Conservation (phyloP, 1,139 yeast species). For the Sporopachydermia cereana region DNA sequence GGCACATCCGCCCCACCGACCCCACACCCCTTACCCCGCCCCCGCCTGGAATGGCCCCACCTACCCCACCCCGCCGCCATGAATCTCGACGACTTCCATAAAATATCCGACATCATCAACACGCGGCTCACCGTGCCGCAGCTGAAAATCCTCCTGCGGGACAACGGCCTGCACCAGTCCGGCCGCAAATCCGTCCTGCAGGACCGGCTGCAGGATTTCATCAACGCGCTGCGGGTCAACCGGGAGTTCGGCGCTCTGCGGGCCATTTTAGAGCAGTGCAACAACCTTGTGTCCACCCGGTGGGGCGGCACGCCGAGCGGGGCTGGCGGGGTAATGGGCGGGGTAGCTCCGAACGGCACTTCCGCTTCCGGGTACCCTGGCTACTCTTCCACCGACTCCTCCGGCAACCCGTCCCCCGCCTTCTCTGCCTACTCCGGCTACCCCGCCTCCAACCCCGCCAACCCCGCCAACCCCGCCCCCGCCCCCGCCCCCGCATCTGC, state of each 20-base stretch:
- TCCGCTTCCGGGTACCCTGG: neutral
- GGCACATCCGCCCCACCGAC: too few relatives aligned
- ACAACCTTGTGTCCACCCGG: neutral
- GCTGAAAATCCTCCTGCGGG: constrained; percentile 19
- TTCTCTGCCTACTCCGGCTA: neutral
- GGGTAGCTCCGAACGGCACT: neutral
- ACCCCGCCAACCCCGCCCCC: neutral
- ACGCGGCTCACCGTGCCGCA: constrained; percentile 18
- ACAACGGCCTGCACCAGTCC: constrained; percentile 14
- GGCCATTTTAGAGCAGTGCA: constrained; percentile 3
- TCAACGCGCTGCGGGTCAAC: constrained; percentile 4
- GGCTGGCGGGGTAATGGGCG: neutral
- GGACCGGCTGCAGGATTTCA: constrained; percentile 16
- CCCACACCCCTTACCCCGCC: too few relatives aligned
- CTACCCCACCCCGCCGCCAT: too few relatives aligned
- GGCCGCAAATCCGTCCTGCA: constrained; percentile 23
- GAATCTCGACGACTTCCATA: constrained; percentile 3
- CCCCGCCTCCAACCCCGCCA: neutral
- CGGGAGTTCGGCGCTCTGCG: neutral
- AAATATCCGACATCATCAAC: constrained; percentile 4
- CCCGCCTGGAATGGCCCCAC: too few relatives aligned
- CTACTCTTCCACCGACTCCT: neutral
- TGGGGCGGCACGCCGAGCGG: neutral
- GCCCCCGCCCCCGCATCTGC: neutral
- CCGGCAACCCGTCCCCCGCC: neutral